Conservation (phyloP, 2,329 filamentous ascomycete genomes). For the Coniochaeta sp. region DNA sequence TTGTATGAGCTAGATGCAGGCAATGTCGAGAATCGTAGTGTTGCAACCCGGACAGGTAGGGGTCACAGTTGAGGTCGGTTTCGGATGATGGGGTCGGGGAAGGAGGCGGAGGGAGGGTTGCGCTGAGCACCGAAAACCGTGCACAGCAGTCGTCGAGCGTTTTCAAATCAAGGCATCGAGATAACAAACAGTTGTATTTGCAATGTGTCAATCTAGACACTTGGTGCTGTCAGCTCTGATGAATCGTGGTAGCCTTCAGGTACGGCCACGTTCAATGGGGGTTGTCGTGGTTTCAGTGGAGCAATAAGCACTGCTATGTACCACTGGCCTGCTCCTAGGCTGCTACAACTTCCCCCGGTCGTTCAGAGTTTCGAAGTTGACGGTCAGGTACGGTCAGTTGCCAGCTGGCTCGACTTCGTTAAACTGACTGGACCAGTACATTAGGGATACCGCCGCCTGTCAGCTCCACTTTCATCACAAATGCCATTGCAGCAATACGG, state of each 20-base stretch:
- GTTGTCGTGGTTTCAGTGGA: too few species aligned
- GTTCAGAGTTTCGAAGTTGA: too few species aligned
- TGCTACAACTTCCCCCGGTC: too few species aligned
- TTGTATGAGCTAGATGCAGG: neutral
- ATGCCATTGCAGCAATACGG: too few species aligned
- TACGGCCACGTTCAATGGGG: too few species aligned
- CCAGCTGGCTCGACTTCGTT: too few species aligned
- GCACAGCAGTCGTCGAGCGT: neutral
- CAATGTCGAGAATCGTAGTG: neutral
- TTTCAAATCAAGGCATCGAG: neutral
- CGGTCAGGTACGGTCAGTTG: too few species aligned
- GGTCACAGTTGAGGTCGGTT: neutral
- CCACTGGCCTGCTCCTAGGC: too few species aligned
- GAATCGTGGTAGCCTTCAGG: neutral
- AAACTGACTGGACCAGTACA: too few species aligned
- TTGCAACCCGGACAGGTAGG: neutral
- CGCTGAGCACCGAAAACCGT: neutral
- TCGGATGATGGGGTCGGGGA: neutral
- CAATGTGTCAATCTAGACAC: neutral
- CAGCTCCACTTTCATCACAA: too few species aligned
- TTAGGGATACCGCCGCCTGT: too few species aligned
- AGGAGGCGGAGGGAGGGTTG: neutral
- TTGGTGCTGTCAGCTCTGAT: neutral
- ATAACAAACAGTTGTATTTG: neutral
- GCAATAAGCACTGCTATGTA: too few species aligned